Evolutionary conservation across 352 stramenopile genomes (phyloP), one percentile per base, ranked within the genome.

Genomic region (Saprolegnia diclina): DNA sequence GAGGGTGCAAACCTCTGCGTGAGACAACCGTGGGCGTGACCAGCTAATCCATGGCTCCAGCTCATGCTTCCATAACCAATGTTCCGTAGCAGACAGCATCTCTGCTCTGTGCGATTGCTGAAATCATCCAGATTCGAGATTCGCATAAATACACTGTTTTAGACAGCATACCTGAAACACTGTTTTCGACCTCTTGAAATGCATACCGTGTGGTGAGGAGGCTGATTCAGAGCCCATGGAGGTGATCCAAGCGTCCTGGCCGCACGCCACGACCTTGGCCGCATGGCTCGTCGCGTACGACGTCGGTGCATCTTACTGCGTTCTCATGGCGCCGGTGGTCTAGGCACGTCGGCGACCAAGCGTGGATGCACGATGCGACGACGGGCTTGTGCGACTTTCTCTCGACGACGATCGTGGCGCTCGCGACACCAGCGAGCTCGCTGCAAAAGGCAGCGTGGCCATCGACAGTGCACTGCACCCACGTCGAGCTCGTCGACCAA

Each of bases 401-500:
- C 18, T 48, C 13, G 13, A 48, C 42, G 18, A 48, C 42, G 1
- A n/a, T 48, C 42, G 42, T 48, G 13, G 42, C 42, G 13, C 11
- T 48, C 7, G 42, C 18, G 1, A 14, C 11, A 7, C 42, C 42
- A n/a, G 42, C 42, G 18, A 48, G 42, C 42, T 48, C 42, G 42
- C 18, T 48, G 2, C 42, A n/a, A 3, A 14, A 48, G 13, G 1
- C 42, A n/a, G 18, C 42, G 42, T 48, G 42, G 42, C 1, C 42
- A 1, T n/a, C 42, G 42, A 48, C 13, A 4, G 42, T 10, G 13
- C 42, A 48, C 42, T 48, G 42, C 42, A 55, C 40, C 13, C 57
- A 66, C n/a, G 24, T 40, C 9, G 57, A 66, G 35, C 11, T 66
- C 22, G 40, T 66, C 6, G 24, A 53, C 16, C 48, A 37, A 26